Base-by-base conservation (phyloP, 2,329 filamentous ascomycete species). In the Phaeosphaeriaceae sp. region DNA sequence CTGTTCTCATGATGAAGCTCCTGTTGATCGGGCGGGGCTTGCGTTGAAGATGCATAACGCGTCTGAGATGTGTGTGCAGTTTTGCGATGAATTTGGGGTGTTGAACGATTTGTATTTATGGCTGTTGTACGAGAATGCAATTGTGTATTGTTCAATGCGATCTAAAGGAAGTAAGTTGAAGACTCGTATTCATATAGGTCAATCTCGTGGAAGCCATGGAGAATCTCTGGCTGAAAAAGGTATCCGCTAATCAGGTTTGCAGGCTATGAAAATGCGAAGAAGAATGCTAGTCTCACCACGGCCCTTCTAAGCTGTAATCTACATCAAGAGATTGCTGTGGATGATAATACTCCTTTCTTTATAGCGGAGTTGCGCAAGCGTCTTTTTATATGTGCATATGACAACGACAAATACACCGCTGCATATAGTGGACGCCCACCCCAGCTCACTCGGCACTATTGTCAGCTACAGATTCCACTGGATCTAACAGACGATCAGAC, bases 361-460 rank as follows among this genome's bases (percentile, higher is more conserved):
- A 64, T 74, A 7, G 46, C 61, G 1, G 70, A 74, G 23, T 37
- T 72, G n/a, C 63, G 71, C 11, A 73, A 71, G 42, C 56, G 65
- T 12, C 48, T 68, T 3, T 72, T 73, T 40, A 56, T 64, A 6
- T 65, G 54, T 36, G 60, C 58, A 1, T 74, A 72, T 37, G 60
- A 62, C 2, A 68, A 67, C 7, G 83, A 86, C 58, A 83, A 84
- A 35, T 76, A 76, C 7, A 68, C 74, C 0, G 77, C 80, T 0
- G 75, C 79, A 0, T 83, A 84, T 37, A 77, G 78, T 1, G 83
- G 83, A 0, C 71, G 82, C 0, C 84, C 83, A 0, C 83, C 83
- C 0, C 64, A 79, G 2, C 62, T 84, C 4, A 76, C 76, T 9
- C 76, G 81, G 23, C 76, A 81, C 1, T 86, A 84, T 58, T 81